Evolutionary conservation across 208 protist species (phyloP), one percentile per base, ranked within the genome.

Genomic region (Acanthamoeba lenticulata): DNA sequence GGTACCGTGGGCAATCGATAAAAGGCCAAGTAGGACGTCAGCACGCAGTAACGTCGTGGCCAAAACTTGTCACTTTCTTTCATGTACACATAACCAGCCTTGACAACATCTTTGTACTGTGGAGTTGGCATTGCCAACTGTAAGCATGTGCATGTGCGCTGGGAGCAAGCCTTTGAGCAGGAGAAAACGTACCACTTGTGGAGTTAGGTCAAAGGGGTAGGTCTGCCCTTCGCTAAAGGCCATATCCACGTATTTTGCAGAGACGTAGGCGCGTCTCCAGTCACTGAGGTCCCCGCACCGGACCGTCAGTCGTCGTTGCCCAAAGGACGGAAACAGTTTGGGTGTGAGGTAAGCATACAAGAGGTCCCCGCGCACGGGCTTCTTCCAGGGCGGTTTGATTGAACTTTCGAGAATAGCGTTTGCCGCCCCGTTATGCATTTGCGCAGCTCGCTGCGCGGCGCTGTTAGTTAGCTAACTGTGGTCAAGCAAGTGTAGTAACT

Each of bases 41-140:
- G 44, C 21, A 85, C 74, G n/a, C 74, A 85, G 74, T 85, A 85
- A 3, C 40, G 38, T 40, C 74, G 29, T 19, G 74, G 74, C 74
- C 74, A 85, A 38, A 57, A 57, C 74, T 85, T 85, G 44, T 85
- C 34, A 42, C 6, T 85, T 42, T 85, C 74, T 42, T 85, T 85
- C 74, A 85, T 85, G 19, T 85, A 57, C n/a, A 85, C 74, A 21
- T 57, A 85, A 0, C 74, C 74, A 2, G 74, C 74, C 74, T 85
- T 85, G 11, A 85, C 74, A 4, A 85, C 44, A 24, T 85, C 74
- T 24, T 85, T 85, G 42, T 13, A 36, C 74, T 55, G 44, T n/a
- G 21, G 11, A 21, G 15, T 27, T 60, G 52, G 52, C 52, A 60
- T 11, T 60, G 21, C 11, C 52, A 60, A 21, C 52, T 27, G 52